phyloP scores from a whole-genome alignment of 75 land plant species.

The Cunninghamia lanceolata region DNA sequence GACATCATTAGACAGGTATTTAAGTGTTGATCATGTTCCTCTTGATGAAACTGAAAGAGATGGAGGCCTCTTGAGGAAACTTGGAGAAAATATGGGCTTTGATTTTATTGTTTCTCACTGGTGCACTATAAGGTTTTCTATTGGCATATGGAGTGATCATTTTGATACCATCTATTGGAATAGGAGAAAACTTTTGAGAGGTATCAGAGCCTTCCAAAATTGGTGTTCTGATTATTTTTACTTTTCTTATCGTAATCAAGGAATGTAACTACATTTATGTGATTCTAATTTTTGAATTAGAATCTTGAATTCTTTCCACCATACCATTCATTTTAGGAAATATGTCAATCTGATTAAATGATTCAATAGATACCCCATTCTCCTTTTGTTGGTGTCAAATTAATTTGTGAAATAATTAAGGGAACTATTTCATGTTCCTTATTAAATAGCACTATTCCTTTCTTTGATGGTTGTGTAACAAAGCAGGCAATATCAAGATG shows the following conservation, averaged over 20 bases:
- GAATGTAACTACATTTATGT: not conserved
- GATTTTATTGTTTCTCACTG: not conserved
- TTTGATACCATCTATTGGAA: not conserved
- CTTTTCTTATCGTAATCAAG: not conserved
- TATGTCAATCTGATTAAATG: not conserved
- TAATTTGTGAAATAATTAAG: not conserved
- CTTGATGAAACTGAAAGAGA: not conserved
- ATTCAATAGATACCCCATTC: not conserved
- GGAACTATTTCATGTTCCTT: not conserved
- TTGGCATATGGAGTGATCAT: not conserved
- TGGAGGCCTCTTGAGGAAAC: constrained; percentile 26
- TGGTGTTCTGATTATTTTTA: not conserved
- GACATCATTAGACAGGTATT: not conserved
- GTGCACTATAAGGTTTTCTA: not conserved
- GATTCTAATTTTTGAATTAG: not conserved
- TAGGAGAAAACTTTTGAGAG: not conserved
- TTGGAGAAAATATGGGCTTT: constrained; percentile 33
- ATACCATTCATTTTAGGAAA: not conserved
- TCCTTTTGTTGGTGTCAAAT: not conserved
- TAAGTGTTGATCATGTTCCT: not conserved
- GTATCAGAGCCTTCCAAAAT: not conserved
- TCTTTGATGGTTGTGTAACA: not conserved
- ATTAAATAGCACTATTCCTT: not conserved
- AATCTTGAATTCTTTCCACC: not conserved
- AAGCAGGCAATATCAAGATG: not conserved